Evolutionary conservation across 2,329 filamentous ascomycete genomes (phyloP).

Genomic region (Cucurbitaria berberidis): DNA sequence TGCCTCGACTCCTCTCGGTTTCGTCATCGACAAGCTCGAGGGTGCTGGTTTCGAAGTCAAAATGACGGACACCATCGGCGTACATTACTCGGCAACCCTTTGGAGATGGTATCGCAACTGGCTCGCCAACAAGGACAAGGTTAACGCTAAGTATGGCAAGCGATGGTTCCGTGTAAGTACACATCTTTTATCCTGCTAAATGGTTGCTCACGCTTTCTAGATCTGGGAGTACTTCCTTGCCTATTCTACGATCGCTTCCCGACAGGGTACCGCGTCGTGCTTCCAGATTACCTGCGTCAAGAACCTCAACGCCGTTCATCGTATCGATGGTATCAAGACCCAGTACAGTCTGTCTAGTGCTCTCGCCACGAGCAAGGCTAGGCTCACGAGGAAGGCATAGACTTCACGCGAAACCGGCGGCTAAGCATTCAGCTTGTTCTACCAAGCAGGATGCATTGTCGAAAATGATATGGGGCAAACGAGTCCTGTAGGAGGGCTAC

Average conservation of each 20-base stretch:
- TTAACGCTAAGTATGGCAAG: constrained; percentile 91
- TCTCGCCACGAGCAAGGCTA: constrained; percentile 57
- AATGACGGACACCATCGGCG: constrained; percentile 87
- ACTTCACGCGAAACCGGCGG: neutral
- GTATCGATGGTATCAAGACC: constrained; percentile 72
- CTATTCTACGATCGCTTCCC: constrained; percentile 81
- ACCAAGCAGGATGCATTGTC: neutral
- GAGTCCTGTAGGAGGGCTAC: neutral
- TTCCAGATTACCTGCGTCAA: constrained; percentile 87
- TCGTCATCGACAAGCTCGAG: constrained; percentile 84
- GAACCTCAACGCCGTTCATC: constrained; percentile 87
- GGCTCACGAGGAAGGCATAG: constrained; percentile 23
- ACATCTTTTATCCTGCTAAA: neutral
- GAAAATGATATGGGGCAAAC: neutral
- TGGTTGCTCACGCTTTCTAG: constrained; percentile 50
- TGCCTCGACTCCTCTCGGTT: constrained; percentile 89
- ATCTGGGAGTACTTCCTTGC: constrained; percentile 94
- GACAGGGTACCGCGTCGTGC: constrained; percentile 83
- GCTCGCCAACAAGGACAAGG: constrained; percentile 91
- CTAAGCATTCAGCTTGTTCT: neutral
- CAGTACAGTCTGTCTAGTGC: constrained; percentile 75
- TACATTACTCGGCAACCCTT: constrained; percentile 95
- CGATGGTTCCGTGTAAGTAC: constrained; percentile 88
- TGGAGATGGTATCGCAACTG: constrained; percentile 99
- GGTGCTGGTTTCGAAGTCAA: constrained; percentile 90